Evolutionary conservation across 768 basidiomycete genomes (phyloP), one percentile per base, ranked within the genome.

Genomic region (Chalciporus sphaerocephalus): DNA sequence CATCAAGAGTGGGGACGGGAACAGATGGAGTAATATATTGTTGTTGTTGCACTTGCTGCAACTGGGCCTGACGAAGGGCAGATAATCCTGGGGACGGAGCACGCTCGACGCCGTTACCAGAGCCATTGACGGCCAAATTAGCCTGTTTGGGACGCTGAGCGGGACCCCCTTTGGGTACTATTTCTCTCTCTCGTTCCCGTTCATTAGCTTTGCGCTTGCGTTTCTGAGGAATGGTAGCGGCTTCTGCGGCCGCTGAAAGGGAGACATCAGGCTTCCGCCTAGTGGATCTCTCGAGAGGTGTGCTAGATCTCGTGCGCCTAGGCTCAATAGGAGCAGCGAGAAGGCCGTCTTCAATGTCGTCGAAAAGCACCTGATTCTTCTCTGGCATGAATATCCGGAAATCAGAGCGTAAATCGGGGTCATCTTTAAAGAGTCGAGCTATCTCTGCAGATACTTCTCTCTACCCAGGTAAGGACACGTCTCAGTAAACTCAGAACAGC

Each of bases 301-400:
- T 62, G 33, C 43, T 64, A 43, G 67, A 71, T 50, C 70, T 67
- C 35, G 62, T 64, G 20, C 62, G 70, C 42, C 65, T 63, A 23
- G 40, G 40, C 28, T 61, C 53, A 27, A 58, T 44, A 17, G 57
- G 59, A 20, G 51, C 64, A 8, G 58, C 46, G 18, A 69, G 57
- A 17, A 62, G 56, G 12, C 51, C 54, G 2, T 62, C 64, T 36
- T 66, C 61, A 52, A 53, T 32, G 24, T 81, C 79, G 37, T 79
- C 78, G 16, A 78, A 61, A 30, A 74, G 55, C 47, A 69, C 68
- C 42, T 76, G 79, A 40, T 68, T 72, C 58, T 73, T 70, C 57
- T 79, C 82, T 0, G 85, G 84, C 72, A 90, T 78, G 64, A 90
- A 90, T 43, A 85, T 74, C 22, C 79, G 74, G 53, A 91, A 89